Evolutionary conservation across 129 eudicot genomes (phyloP).

Genomic region (Tanacetum coccineum): DNA sequence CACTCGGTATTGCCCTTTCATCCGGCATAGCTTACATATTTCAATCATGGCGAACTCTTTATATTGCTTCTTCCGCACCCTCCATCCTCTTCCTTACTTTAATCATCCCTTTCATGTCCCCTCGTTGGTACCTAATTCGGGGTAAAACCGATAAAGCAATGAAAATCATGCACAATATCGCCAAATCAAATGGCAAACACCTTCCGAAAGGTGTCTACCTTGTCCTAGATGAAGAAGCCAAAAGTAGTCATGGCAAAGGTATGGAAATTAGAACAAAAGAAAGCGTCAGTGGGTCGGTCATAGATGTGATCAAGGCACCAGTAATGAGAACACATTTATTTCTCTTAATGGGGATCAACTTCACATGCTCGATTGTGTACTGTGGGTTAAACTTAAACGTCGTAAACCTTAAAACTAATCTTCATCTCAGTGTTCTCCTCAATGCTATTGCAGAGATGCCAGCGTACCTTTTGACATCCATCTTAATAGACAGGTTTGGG

Average conservation of each 20-base stretch:
- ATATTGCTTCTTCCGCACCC: constrained; percentile 67
- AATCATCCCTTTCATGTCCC: constrained; percentile 77
- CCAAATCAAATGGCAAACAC: constrained; percentile 43
- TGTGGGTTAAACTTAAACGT: constrained; percentile 77
- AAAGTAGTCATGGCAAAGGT: not conserved
- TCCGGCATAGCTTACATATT: constrained; percentile 69
- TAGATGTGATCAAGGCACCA: constrained; percentile 60
- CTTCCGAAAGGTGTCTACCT: constrained; percentile 49
- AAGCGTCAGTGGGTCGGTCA: constrained; percentile 38
- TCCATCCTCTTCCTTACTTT: constrained; percentile 55
- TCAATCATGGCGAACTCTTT: constrained; percentile 67
- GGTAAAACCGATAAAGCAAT: constrained; percentile 56
- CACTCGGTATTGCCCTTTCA: constrained; percentile 64
- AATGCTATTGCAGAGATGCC: constrained; percentile 82
- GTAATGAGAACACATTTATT: constrained; percentile 52
- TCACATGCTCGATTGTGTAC: constrained; percentile 63
- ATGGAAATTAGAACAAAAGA: constrained; percentile 18
- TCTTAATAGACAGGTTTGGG: constrained; percentile 58
- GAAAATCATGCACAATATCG: constrained; percentile 62
- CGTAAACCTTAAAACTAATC: constrained; percentile 73
- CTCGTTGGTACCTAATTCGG: constrained; percentile 76
- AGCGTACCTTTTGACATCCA: constrained; percentile 63
- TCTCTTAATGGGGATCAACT: constrained; percentile 53
- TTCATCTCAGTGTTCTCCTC: constrained; percentile 60
- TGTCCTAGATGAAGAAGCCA: constrained; percentile 49